Base-by-base conservation (phyloP, 2,329 filamentous ascomycete species). In the Epichloe brachyelytri region DNA sequence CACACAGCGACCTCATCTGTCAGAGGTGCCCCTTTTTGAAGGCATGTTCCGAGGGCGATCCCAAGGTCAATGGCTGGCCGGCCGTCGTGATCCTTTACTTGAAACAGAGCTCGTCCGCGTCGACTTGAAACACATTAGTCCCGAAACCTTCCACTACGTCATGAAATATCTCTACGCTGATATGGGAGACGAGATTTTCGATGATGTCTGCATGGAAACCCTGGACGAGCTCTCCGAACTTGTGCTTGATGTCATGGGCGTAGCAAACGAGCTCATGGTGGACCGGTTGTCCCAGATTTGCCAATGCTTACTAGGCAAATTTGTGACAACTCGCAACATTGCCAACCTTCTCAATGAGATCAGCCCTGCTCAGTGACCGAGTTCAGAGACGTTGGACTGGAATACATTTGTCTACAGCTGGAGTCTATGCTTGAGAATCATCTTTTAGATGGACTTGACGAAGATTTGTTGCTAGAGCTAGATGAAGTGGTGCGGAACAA, bases 241-340 rank as follows among this genome's bases (percentile, higher is more conserved):
- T n/a, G 77, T 96, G 8, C 78, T 97, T 69, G 89, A 95, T 59
- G 86, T 97, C 43, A 84, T 97, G 77, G 82, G 82, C 51, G 84
- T 88, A 49, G 88, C 90, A 12, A 93, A 98, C 62, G 91, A 98
- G 66, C 71, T 98, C 52, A 96, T 98, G 90, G 77, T 98, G 45
- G 89, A 96, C 63, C 79, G 90, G 6, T 71, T 98, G 5, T 88
- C 88, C 5, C 87, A 95, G 63, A 82, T 94, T 30, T 97, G 93
- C 64, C 93, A 98, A 64, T 82, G 79, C 53, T 70, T 89, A 20
- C 78, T 97, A 53, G 90, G 89, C 37, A 80, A 79, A 47, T 94
- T 93, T 67, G 85, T 89, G n/a, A 88, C 81, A 46, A 85, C 82
- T 5, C 83, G 90, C 26, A 98, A 95, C 62, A 84, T 95, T 26